phyloP scores from a whole-genome alignment of 371 early-diverging fungal genomes.

The Entomophthora muscae region DNA sequence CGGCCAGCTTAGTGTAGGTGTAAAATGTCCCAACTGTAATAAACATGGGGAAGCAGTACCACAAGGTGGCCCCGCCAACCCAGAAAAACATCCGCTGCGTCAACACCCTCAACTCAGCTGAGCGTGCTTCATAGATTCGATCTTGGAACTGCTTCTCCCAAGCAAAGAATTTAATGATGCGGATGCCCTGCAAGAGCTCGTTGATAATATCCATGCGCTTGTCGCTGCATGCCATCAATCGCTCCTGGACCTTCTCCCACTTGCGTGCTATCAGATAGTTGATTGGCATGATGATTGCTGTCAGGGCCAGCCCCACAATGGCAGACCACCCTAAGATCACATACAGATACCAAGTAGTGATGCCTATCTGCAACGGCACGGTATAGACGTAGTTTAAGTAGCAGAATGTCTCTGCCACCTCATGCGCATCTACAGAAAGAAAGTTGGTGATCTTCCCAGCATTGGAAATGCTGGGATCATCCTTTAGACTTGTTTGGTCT shows the following conservation, averaged over 20 bases:
- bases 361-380: slow-evolving; percentile 27
- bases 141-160: slow-evolving; percentile 39
- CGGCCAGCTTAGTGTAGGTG: slow-evolving; percentile 33
- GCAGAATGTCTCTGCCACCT: slow-evolving; percentile 21
- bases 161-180: slow-evolving; percentile 54
- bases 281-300: slow-evolving; percentile 24
- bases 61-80: slow-evolving; percentile 22
- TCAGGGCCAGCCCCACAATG: slow-evolving; percentile 24
- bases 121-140: slow-evolving; percentile 25
- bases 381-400: slow-evolving; percentile 28
- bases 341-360: slow-evolving; percentile 27
- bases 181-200: slow-evolving; percentile 37
- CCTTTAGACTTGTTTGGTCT: slow-evolving; percentile 20
- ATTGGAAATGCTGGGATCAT: slow-evolving; percentile 14
- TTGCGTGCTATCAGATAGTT: slow-evolving; percentile 30
- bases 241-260: slow-evolving; percentile 16
- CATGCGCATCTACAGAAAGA: slow-evolving; percentile 56
- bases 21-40: slow-evolving; percentile 32
- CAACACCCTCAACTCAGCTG: slow-evolving; percentile 26
- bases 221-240: slow-evolving; percentile 19
- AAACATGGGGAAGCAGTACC: slow-evolving; percentile 27
- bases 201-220: slow-evolving; percentile 24
- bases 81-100: slow-evolving; percentile 18
- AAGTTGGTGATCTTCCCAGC: slow-evolving; percentile 64
- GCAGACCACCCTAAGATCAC: slow-evolving; percentile 27